Conservation (phyloP, 345 rosid genomes). For the Camelina neglecta region DNA sequence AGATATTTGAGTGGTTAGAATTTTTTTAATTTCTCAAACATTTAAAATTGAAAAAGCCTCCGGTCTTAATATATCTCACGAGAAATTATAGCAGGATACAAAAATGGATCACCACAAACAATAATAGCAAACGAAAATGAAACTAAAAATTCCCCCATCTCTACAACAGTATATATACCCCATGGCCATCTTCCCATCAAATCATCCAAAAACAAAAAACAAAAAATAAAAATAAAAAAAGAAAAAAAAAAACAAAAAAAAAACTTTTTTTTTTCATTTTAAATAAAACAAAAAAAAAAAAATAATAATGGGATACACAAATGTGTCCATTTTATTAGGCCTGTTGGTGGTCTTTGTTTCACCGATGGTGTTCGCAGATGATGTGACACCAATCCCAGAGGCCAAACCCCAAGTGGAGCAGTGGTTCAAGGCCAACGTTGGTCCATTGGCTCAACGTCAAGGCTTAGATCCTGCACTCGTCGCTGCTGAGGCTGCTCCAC, state of each 20-base stretch:
- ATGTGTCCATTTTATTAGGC: conserved; percentile 36
- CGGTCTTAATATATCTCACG: not conserved
- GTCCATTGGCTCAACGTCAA: conserved; percentile 41
- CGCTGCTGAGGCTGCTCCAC: conserved; percentile 52
- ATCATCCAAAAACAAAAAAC: not conserved
- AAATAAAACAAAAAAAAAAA: not conserved
- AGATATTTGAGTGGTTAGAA: not conserved
- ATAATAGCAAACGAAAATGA: conserved; percentile 35
- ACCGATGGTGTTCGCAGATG: conserved; percentile 38
- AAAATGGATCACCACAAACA: conserved; percentile 30
- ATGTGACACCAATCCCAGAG: conserved; percentile 49
- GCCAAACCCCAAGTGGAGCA: conserved; percentile 25
- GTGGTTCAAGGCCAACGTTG: conserved; percentile 55
- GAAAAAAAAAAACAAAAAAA: too few species aligned
- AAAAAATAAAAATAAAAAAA: not conserved
- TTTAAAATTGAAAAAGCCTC: not conserved
- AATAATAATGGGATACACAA: conserved; percentile 38
- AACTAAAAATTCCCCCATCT: not conserved
- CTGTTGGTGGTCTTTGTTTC: conserved; percentile 31
- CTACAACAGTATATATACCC: conserved; percentile 23
- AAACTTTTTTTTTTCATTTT: too few species aligned
- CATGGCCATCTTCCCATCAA: conserved; percentile 10
- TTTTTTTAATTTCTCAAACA: not conserved
- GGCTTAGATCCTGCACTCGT: conserved; percentile 53
- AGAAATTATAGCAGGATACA: conserved; percentile 17